Percentiles rank a stretch among this genome's conserved stretches.
Conservation (phyloP, 73 alveolate genomes). For the Paramecium octaurelia region DNA sequence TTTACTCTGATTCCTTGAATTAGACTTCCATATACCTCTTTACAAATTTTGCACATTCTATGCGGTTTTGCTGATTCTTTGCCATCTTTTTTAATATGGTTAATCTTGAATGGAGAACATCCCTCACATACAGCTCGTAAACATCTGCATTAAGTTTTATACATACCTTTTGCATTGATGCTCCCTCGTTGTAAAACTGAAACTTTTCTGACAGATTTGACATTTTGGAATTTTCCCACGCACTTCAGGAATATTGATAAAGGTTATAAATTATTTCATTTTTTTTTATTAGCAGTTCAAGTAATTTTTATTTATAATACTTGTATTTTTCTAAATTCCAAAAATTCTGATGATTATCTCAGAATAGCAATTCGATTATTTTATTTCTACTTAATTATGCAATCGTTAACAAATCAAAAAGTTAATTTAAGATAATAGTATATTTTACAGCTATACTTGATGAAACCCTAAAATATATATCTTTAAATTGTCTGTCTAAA, state of each 20-base stretch:
- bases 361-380: neutral
- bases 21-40: neutral
- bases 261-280: conserved; percentile 14
- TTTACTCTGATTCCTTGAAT: neutral
- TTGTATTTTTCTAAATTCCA: neutral
- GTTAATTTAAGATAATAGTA: neutral
- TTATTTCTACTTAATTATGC: neutral
- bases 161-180: conserved; percentile 31
- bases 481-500: too few species aligned
- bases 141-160: neutral
- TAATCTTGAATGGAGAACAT: neutral
- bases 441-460: too few species aligned
- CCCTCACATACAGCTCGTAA: conserved; percentile 31
- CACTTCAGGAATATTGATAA: neutral
- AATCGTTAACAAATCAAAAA: neutral
- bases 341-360: neutral
- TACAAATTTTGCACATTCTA: neutral
- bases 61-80: neutral
- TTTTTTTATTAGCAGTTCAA: neutral
- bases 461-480: too few species aligned
- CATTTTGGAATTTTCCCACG: neutral
- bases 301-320: neutral
- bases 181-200: neutral
- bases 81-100: neutral
- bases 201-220: neutral